Evolutionary conservation across 2,329 filamentous ascomycete genomes (phyloP).

Genomic region (Colletotrichum liaoningense): DNA sequence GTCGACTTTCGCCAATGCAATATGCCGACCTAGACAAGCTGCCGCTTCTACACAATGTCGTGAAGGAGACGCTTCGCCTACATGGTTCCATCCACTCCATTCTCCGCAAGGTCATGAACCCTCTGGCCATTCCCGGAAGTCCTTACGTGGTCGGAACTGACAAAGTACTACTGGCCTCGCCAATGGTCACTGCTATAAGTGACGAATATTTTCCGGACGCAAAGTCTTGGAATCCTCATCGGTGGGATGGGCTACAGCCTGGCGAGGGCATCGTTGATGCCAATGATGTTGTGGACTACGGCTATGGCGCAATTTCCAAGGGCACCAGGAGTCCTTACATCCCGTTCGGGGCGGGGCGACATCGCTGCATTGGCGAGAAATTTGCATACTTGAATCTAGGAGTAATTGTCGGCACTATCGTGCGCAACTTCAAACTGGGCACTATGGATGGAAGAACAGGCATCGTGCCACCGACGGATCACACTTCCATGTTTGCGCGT

Average conservation of each 20-base stretch:
- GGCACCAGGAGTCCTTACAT: neutral
- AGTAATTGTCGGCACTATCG: neutral
- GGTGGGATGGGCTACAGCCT: neutral
- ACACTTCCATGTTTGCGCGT: neutral
- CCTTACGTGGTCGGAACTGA: slow-evolving; percentile 53
- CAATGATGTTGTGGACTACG: neutral
- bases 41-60: slow-evolving; percentile 38
- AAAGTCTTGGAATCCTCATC: neutral
- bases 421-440: neutral
- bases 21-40: neutral
- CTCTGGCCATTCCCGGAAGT: neutral
- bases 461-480: neutral
- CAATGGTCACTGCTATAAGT: slow-evolving; percentile 54
- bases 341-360: neutral
- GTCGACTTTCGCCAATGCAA: neutral
- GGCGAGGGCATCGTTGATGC: neutral
- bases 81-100: slow-evolving; percentile 66
- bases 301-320: neutral
- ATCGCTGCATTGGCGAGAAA: neutral
- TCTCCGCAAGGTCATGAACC: neutral
- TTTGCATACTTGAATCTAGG: neutral
- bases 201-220: slow-evolving; percentile 67
- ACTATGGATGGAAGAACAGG: neutral
- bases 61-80: slow-evolving; percentile 79
- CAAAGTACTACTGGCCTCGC: slow-evolving; percentile 56